Evolutionary conservation across 257 asterid genomes (phyloP), one percentile per base, ranked within the genome.

Genomic region (Orobanche coerulescens): DNA sequence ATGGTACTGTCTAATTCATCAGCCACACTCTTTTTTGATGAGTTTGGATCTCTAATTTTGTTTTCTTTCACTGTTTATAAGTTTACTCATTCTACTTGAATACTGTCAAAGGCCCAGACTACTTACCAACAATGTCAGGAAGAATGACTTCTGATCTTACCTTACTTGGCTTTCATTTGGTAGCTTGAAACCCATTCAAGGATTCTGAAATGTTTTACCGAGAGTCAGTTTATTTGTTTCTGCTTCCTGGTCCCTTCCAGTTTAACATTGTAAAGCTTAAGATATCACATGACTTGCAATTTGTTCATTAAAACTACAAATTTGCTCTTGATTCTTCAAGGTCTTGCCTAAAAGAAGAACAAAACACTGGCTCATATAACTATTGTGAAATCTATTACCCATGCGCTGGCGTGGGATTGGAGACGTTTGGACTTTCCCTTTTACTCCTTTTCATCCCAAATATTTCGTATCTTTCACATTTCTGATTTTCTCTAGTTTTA

Each of bases 171-270:
- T 37, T 33, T 43, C 34, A n/a, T 53, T 23, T 34, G 56, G 54
- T 30, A 36, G 52, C 62, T 46, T 62, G 68, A 50, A 22, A 48
- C 15, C 54, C 11, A 30, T 42, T 36, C 8, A 30, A 26, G 51
- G 49, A 11, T 58, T 43, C 53, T 30, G 34, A 26, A 56, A 49
- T 51, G 34, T 15, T 50, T 28, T 48, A 30, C 31, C 14, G 33
- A 39, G 59, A 61, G 42, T 48, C 47, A 22, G 49, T 46, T 44
- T 19, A 40, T 42, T 25, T 33, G 42, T 24, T 18, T 39, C 43
- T 60, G 58, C 31, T 54, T 63, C 47, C 23, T 64, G 52, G 13
- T 66, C 46, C 37, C 40, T 58, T 57, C 44, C 46, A 60, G 31
- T n/a, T 60, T 34, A 34, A 36, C 58, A 18, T 47, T 18, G 58